phyloP scores from a whole-genome alignment of 331 rosid species.

The Cydonia oblonga region DNA sequence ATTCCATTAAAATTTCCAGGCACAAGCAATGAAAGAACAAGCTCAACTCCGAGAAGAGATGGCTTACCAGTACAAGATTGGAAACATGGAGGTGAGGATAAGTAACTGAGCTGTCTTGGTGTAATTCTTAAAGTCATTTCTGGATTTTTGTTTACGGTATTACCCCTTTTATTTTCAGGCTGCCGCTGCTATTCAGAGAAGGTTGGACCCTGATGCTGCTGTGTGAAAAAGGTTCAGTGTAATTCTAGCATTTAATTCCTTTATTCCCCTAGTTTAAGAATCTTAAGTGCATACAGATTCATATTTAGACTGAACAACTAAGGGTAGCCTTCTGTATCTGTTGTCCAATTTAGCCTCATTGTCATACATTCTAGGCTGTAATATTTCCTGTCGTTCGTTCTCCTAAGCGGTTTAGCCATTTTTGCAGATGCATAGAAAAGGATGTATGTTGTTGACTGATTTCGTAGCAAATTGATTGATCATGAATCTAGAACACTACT shows the following conservation, averaged over 20 bases:
- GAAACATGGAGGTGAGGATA: slow-evolving; percentile 65
- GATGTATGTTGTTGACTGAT: neutral
- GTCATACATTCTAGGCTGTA: neutral
- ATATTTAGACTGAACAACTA: neutral
- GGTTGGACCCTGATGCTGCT: slow-evolving; percentile 89
- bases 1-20: slow-evolving; percentile 35
- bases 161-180: slow-evolving; percentile 38
- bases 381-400: neutral
- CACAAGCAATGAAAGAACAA: slow-evolving; percentile 98
- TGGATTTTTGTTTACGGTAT: slow-evolving; percentile 3
- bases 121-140: neutral
- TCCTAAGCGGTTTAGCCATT: neutral
- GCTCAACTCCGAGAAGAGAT: slow-evolving; percentile 97
- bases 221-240: slow-evolving; percentile 22
- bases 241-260: neutral
- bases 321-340: neutral
- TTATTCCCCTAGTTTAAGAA: neutral
- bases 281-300: neutral
- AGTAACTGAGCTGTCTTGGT: neutral
- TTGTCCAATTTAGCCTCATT: neutral
- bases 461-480: neutral
- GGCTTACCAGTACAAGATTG: slow-evolving; percentile 95
- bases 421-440: slow-evolving; percentile 3
- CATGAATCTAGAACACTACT: neutral
- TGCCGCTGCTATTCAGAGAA: slow-evolving; percentile 94